Conservation (phyloP, 73 alveolate species). For the Paramecium tetraurelia region DNA sequence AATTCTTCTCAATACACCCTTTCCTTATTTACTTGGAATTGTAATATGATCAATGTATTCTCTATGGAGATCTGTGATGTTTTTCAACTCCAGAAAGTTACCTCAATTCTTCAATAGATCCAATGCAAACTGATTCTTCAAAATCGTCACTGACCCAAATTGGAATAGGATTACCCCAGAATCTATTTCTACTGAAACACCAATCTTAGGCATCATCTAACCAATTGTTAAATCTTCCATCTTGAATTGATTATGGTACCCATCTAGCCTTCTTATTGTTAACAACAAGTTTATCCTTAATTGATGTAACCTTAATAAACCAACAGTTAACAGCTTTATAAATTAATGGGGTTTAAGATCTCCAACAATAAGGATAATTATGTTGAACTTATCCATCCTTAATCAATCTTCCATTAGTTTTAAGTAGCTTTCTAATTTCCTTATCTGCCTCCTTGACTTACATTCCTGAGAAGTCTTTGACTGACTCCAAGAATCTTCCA, state of each 20-base stretch:
- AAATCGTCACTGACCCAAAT: constrained; percentile 99
- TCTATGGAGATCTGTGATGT: constrained; percentile 95
- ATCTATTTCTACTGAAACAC: constrained; percentile 99
- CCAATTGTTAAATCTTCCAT: constrained; percentile 99
- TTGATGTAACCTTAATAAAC: constrained; percentile 99
- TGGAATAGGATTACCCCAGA: constrained; percentile 99
- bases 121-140: constrained; percentile 97
- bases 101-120: constrained; percentile 97
- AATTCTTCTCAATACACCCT: constrained; percentile 95
- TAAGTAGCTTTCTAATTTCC: constrained; percentile 81
- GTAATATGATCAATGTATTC: constrained; percentile 94
- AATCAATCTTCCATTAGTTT: constrained; percentile 85
- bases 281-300: constrained; percentile 88
- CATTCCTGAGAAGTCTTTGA: constrained; percentile 89
- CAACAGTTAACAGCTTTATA: constrained; percentile 97
- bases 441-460: constrained; percentile 97
- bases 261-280: constrained; percentile 89
- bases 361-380: constrained; percentile 99
- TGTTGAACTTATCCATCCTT: constrained; percentile 87
- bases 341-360: constrained; percentile 99
- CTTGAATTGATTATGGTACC: constrained; percentile 97
- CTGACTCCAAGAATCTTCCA: constrained; percentile 94
- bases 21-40: constrained; percentile 98
- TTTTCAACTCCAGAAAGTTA: constrained; percentile 90
- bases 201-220: constrained; percentile 99